Evolutionary conservation across 1,284 basidiomycete species (phyloP).

Genomic region (Leccinum pachyderme): DNA sequence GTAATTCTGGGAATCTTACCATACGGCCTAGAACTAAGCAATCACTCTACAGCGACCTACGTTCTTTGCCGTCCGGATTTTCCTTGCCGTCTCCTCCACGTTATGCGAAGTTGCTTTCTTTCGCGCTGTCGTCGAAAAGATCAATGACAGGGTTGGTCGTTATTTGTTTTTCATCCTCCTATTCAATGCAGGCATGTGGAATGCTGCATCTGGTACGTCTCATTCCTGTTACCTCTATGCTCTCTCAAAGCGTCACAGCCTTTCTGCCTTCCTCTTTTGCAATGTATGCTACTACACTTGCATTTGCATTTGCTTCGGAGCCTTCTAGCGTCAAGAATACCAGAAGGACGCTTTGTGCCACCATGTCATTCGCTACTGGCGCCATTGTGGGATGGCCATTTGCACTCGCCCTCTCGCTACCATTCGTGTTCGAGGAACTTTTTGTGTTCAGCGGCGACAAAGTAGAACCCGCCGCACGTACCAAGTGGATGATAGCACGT

Average conservation of each 20-base stretch:
- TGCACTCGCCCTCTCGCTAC: conserved; percentile 79
- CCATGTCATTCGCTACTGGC: conserved; percentile 75
- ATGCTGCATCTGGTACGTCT: conserved; percentile 69
- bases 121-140: conserved; percentile 73
- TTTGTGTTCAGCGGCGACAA: conserved; percentile 75
- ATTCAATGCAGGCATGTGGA: conserved; percentile 92
- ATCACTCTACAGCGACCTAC: conserved; percentile 57
- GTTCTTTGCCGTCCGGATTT: conserved; percentile 88
- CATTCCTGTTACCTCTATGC: not conserved
- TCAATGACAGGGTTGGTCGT: conserved; percentile 88
- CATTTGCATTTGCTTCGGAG: conserved; percentile 74
- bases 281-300: conserved; percentile 88
- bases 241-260: conserved; percentile 45
- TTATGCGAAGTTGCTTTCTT: conserved; percentile 86
- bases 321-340: conserved; percentile 60
- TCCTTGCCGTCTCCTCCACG: conserved; percentile 73
- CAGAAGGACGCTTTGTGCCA: conserved; percentile 61
- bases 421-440: conserved; percentile 91
- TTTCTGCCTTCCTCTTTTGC: conserved; percentile 94
- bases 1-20: conserved; percentile 32
- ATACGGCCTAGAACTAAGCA: conserved; percentile 7
- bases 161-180: conserved; percentile 88
- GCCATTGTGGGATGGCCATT: conserved; percentile 98
- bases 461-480: conserved; percentile 49
- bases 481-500: conserved; percentile 60